Base-by-base conservation (phyloP, 345 rosid species). In the Balakata baccata region DNA sequence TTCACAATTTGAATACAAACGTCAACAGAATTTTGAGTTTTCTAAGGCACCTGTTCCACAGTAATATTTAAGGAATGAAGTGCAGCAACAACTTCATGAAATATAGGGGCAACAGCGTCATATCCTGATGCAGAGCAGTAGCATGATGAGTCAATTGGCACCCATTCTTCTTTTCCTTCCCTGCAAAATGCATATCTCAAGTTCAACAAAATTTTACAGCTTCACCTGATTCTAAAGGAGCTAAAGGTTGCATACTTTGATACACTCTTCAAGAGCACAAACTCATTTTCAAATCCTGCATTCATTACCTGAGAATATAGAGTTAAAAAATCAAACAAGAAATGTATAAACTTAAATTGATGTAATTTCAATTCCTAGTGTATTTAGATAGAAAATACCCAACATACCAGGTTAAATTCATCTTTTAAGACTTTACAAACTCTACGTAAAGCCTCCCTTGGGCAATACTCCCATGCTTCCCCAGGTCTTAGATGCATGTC, bases 211-310 rank as follows among this genome's bases (percentile, higher is more conserved):
- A 66, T 65, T 61, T n/a, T 29, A 50, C 46, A 39, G 25, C 70
- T 63, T 34, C 13, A 46, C 39, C 20, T 60, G 47, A 4, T 9
- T 58, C 62, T 66, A 17, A 45, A 65, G 53, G 69, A 63, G 57
- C 2, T 64, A 57, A 72, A 74, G 49, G 20, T 52, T 11, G 43
- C 83, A 47, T 76, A 92, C 98, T 93, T 77, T 57, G 78, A 68
- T 49, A 76, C 79, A 74, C 82, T 89, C 86, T 91, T 89, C 76
- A 95, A 88, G 76, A 95, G 88, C 75, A 83, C 84, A 81, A 95
- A 95, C 82, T 95, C 99, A 76, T 83, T 92, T 78, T 95, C 99
- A 77, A 92, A 95, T 72, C 99, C 99, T n/a, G 99, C 96, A 83
- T 92, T 89, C 93, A 95, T 81, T 63, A 81, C 89, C 98, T 94